Base-by-base conservation (phyloP, 495 filamentous ascomycete species). In the Barbatosphaeria neglecta region DNA sequence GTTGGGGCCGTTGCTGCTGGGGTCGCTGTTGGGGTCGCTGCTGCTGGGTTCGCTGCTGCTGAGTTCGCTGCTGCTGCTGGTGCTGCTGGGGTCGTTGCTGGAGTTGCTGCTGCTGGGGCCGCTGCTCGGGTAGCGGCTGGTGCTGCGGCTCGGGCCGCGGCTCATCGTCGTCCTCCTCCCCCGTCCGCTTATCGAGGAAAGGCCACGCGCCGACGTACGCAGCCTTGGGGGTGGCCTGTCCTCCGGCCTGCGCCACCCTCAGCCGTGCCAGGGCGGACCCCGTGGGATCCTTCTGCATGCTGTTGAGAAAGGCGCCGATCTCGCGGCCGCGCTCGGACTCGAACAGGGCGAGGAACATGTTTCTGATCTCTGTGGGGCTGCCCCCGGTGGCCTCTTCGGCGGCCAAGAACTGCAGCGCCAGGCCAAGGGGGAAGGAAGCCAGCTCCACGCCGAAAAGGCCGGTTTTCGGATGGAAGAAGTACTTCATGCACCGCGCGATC, bases 401-500 rank as follows among this genome's bases (percentile, higher is more conserved):
- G 2, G 22, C 13, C 1, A 41, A 22, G 39, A 41, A 41, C 20
- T 41, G 39, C 1, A 41, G 20, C 10, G 39, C 39, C 10, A 41
- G 39, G 39, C 39, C 39, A 9, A 41, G 22, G 20, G 39, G 39
- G 39, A 41, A 41, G 9, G 39, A 41, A 10, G 39, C 39, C 39
- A 41, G 6, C 39, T 41, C 39, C 18, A 41, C 17, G 10, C 39
- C 39, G 9, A 19, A 23, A 3, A 23, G 20, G 39, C 39, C 39
- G 20, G 39, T 41, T 19, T 22, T 41, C 39, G 39, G 39, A 22
- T 41, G 39, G 39, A 41, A 41, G 39, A 41, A 41, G 39, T 23
- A 41, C 18, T 23, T 22, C 39, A 41, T 41, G 39, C 39, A 41
- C 10, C 20, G 20, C 9, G 39, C 17, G 5, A 41, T 41, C 20